phyloP scores from a whole-genome alignment of 2,329 filamentous ascomycete species.

The Fusarium ambrosium region DNA sequence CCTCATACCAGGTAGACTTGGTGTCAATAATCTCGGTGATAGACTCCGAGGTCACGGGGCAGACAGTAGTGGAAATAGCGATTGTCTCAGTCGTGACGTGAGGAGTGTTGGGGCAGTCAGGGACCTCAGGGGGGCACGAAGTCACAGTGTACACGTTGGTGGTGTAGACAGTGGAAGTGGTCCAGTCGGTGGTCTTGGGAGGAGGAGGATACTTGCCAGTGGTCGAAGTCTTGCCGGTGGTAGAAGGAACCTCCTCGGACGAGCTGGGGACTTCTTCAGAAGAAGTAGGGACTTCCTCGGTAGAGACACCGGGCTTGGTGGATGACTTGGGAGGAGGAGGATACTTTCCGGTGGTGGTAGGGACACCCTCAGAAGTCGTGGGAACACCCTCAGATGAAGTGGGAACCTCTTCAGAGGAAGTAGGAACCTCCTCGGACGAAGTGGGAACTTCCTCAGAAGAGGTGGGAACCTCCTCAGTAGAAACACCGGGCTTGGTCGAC shows the following conservation, averaged over 20 bases:
- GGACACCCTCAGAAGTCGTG: not conserved
- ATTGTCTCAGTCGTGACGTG: conserved; percentile 35
- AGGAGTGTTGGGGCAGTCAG: conserved; percentile 25
- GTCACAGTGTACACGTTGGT: conserved; percentile 33
- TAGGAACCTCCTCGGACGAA: not conserved
- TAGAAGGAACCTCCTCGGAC: not conserved
- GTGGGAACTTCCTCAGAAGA: not conserved
- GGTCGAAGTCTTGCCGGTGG: not conserved
- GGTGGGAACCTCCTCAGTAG: not conserved
- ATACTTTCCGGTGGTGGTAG: not conserved
- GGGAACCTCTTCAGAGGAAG: not conserved
- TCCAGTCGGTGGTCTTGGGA: not conserved
- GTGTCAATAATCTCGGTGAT: not conserved
- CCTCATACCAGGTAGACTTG: no score
- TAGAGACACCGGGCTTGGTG: not conserved
- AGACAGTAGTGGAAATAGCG: conserved; percentile 20
- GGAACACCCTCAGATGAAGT: not conserved
- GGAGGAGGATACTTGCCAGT: not conserved
- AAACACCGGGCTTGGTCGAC: not conserved
- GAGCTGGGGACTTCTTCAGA: not conserved
- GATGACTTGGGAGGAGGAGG: not conserved
- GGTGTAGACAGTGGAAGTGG: conserved; percentile 39
- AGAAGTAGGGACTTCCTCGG: not conserved
- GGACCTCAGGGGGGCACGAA: conserved; percentile 26
- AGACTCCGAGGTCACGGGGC: not conserved